Evolutionary conservation across 257 asterid genomes (phyloP), one percentile per base, ranked within the genome.

Genomic region (Ligustrum vulgare): DNA sequence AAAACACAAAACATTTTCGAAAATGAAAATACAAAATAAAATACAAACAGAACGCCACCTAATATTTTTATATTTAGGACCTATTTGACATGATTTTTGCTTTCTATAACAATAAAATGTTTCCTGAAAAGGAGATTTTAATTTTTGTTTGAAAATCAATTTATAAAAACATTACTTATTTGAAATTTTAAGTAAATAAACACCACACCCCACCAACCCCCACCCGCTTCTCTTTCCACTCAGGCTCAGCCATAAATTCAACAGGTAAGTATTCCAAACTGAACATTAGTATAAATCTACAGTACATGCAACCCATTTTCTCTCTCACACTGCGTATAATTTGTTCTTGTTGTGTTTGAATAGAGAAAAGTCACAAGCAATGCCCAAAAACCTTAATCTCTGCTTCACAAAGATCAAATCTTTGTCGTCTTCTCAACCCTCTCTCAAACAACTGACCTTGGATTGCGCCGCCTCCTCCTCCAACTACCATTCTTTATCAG

Each of bases 341-440:
- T 70, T 56, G 41, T 69, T 51, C 66, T 49, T 68, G 49, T 67
- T 74, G 15, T 70, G 15, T 25, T 3, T 35, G 8, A 35, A 72
- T 47, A 23, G 47, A 16, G 31, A 2, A 58, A 60, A 5, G 10
- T 23, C 20, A 41, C 3, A 49, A 69, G 74, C 66, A 62, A 93
- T 89, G 92, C 86, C 89, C 56, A 82, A 74, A 81, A 87, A 80
- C 69, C 90, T 89, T 1, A 82, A 80, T 74, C 82, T 84, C 28
- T 95, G 97, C 85, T 87, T 92, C 89, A 70, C 93, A 12, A 90
- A 82, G 75, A 79, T 83, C 77, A 87, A 78, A 71, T 82, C 82
- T 16, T 79, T 77, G 51, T 36, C 89, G 8, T 76, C 89, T 54
- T 79, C 96, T 0, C 77, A 78, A 28, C 84, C 82, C 51, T 31